Evolutionary conservation across 2,329 filamentous ascomycete genomes (phyloP).

Genomic region (Exophiala mesophila): DNA sequence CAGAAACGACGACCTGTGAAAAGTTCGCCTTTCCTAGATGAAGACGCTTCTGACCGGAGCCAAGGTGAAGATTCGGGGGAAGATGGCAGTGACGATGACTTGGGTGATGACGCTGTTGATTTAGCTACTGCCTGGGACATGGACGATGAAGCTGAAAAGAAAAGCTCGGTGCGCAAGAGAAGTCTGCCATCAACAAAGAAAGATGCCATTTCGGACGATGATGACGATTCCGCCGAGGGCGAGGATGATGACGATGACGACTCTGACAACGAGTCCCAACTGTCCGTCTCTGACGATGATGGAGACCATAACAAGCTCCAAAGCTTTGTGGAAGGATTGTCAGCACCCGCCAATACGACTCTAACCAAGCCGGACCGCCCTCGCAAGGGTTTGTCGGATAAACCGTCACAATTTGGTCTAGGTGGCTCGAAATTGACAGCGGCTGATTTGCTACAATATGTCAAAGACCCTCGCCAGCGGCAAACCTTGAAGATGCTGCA

Average conservation of each 20-base stretch:
- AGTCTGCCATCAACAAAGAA: conserved; percentile 32
- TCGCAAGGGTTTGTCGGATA: conserved; percentile 52
- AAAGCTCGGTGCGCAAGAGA: conserved; percentile 29
- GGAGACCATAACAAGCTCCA: conserved; percentile 60
- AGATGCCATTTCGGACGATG: conserved; percentile 34
- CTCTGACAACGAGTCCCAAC: conserved; percentile 47
- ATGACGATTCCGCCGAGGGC: conserved; percentile 43
- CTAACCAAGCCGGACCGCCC: neutral
- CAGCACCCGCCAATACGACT: conserved; percentile 27
- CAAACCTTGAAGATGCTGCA: conserved; percentile 72
- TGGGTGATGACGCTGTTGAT: conserved; percentile 61
- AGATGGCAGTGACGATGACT: conserved; percentile 56
- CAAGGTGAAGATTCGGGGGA: conserved; percentile 33
- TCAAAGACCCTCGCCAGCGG: conserved; percentile 70
- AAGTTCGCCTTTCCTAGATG: conserved; percentile 29
- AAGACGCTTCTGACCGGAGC: conserved; percentile 48
- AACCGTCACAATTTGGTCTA: conserved; percentile 56
- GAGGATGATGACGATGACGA: conserved; percentile 43
- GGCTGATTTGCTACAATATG: conserved; percentile 66
- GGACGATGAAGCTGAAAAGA: conserved; percentile 47
- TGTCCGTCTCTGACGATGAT: conserved; percentile 45
- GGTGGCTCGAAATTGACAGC: conserved; percentile 66
- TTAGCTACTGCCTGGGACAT: conserved; percentile 58
- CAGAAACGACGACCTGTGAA: conserved; percentile 12
- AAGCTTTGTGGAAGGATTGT: conserved; percentile 51